These are phyloP conservation scores for Ophiostoma australiae DNA, from an alignment of 2,329 filamentous ascomycete genomes.

Conservation along the genomic window DNA sequence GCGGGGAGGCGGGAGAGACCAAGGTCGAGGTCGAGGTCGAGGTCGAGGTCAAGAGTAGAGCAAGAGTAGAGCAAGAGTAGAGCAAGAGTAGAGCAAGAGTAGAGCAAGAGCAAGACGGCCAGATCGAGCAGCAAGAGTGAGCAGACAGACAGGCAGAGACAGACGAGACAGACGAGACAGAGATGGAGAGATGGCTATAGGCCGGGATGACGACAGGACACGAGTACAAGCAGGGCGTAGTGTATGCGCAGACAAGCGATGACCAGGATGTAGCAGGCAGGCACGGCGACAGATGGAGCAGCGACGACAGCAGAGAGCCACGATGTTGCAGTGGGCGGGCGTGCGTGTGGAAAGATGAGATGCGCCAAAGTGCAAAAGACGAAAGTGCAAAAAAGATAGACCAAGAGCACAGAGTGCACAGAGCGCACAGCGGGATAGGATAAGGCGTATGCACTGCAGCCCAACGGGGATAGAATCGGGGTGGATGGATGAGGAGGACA, in stretches of 20 bases:
- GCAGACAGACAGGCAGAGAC: too few relatives aligned
- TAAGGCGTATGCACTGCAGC: background rate
- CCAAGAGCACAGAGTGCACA: background rate
- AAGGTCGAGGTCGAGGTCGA: background rate
- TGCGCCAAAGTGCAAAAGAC: background rate
- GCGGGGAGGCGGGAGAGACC: background rate
- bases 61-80: background rate
- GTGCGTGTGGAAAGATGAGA: background rate
- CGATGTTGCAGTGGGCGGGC: background rate
- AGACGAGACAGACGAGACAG: background rate
- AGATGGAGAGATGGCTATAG: background rate
- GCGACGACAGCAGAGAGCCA: background rate
- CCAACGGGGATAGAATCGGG: background rate
- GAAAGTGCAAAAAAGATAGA: background rate
- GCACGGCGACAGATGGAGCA: background rate
- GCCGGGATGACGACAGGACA: background rate
- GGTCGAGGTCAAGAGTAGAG: background rate
- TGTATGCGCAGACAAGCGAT: background rate
- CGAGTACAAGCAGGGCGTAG: background rate
- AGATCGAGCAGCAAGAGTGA: too few relatives aligned
- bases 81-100: background rate
- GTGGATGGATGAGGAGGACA: too few relatives aligned
- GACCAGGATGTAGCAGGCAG: background rate
- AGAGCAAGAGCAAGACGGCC: too few relatives aligned
- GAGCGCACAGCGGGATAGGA: background rate